Conservation (phyloP, 805 yeast species). For the Wickerhamiella cacticola region DNA sequence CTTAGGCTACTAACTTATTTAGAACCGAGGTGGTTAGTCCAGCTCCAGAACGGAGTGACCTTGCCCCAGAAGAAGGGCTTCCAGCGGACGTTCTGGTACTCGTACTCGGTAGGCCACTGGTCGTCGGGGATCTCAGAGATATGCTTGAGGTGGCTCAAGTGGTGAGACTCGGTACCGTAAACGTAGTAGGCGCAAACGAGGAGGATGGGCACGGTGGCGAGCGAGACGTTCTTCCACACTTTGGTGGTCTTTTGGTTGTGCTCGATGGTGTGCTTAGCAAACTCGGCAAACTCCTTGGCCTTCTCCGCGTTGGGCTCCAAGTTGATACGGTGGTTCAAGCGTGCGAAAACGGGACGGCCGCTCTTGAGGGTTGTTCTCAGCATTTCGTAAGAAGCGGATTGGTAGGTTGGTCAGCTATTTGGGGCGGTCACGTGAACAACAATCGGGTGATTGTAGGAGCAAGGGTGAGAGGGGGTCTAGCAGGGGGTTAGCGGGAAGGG, state of each 20-base stretch:
- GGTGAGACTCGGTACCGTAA: conserved; percentile 69
- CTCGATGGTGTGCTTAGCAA: conserved; percentile 50
- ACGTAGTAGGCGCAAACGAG: conserved; percentile 68
- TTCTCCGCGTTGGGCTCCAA: conserved; percentile 40
- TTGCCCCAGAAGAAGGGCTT: conserved; percentile 97
- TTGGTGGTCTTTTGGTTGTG: conserved; percentile 70
- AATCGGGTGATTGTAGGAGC: too few species aligned
- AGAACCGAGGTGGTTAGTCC: conserved; percentile 54
- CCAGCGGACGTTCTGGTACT: conserved; percentile 79
- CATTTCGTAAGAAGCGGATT: conserved; percentile 1
- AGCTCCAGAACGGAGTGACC: conserved; percentile 94
- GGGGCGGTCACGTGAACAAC: conserved; percentile 5
- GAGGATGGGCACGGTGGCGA: conserved; percentile 76
- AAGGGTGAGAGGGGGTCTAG: too few species aligned
- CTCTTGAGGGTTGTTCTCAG: conserved; percentile 9
- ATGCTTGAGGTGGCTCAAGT: conserved; percentile 64
- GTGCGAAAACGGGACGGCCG: conserved; percentile 16
- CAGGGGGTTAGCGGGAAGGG: too few species aligned
- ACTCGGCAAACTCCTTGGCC: conserved; percentile 57
- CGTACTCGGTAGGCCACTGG: conserved; percentile 87
- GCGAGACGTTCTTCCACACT: conserved; percentile 77
- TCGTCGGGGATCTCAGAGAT: conserved; percentile 54
- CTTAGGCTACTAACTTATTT: background rate
- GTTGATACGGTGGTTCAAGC: conserved; percentile 22
- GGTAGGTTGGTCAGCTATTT: conserved; percentile 11